Evolutionary conservation across 176 grass and related monocot genomes (phyloP), one percentile per base, ranked within the genome.

Genomic region (Urochloa ruziziensis): DNA sequence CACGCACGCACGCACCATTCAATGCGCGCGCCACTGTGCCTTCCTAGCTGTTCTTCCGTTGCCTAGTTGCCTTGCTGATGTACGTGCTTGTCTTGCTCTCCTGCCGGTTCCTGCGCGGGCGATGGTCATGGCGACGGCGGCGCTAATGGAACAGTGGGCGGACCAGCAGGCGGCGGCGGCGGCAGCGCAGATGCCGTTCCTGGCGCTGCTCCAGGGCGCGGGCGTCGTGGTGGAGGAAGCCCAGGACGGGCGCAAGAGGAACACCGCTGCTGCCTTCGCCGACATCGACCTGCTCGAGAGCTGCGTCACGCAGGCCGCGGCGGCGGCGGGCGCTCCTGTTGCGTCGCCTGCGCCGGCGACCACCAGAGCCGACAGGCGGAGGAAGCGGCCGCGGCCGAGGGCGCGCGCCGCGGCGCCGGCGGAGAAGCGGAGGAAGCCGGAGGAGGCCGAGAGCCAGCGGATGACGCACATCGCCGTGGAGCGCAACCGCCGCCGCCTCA

Each of bases 401-500:
- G 29, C 71, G 35, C 74, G 83, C 19, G 42, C 83, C 47, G 57
- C 70, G 37, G 37, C 76, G 30, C 52, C 59, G 68, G 58, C 49
- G 70, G 80, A 78, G 81, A 77, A 91, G 64, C 70, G 88, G 18
- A 96, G 90, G 89, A 96, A 91, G 80, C 73, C 88, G 2, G 87
- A 89, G 90, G 93, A 94, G 86, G 85, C 88, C 27, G 97, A 99
- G 91, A 94, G 62, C 84, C 97, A 99, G 82, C 90, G 97, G 75
- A 96, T 93, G 87, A 90, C 97, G 5, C 97, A 99, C 88, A 99
- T 99, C 78, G 90, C 89, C 30, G 91, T 99, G 1, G 97, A 99
- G 85, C 93, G 97, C 62, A 99, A 99, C 89, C 97, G 97, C 5
- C 91, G 97, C 17, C 93, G 91, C 34, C 93, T 99, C 64, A 99